Conservation (phyloP, 306 rosid genomes). For the Aeschynomene evenia region DNA sequence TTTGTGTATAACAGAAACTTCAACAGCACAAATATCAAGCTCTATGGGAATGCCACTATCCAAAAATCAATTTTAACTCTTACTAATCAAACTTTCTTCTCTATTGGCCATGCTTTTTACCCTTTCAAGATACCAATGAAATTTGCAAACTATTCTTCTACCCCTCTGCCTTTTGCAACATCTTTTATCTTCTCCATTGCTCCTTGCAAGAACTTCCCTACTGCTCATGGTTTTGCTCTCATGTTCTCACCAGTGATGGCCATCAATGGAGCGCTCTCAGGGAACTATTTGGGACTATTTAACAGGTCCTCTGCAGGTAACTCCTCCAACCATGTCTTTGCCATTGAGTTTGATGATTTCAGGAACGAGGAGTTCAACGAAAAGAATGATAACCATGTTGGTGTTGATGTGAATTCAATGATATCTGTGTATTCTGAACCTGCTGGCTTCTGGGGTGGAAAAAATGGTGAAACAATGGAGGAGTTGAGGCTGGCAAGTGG, state of each 20-base stretch:
- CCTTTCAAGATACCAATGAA: constrained; percentile 49
- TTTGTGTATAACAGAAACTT: constrained; percentile 62
- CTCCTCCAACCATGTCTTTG: constrained; percentile 49
- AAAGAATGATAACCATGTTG: constrained; percentile 57
- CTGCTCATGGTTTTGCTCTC: constrained; percentile 62
- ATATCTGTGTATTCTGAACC: constrained; percentile 41
- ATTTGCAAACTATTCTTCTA: constrained; percentile 29
- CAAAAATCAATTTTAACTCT: constrained; percentile 46
- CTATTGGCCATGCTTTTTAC: constrained; percentile 61
- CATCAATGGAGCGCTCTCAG: constrained; percentile 42
- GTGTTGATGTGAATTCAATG: constrained; percentile 56
- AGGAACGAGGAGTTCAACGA: constrained; percentile 64
- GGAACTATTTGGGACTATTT: constrained; percentile 56
- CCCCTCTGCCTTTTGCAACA: constrained; percentile 49
- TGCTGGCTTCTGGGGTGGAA: constrained; percentile 58
- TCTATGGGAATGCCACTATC: constrained; percentile 52
- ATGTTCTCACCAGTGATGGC: constrained; percentile 40
- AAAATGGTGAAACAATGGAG: constrained; percentile 34
- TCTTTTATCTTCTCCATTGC: constrained; percentile 66
- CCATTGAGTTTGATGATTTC: constrained; percentile 60
- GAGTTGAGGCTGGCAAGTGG: constrained; percentile 48
- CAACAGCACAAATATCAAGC: constrained; percentile 48
- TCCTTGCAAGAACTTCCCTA: constrained; percentile 35
- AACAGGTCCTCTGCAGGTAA: constrained; percentile 48
- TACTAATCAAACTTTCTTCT: constrained; percentile 52